These are phyloP conservation scores for Vaccinium corymbosum DNA, from an alignment of 148 eudicot species.

Conservation along the genomic window DNA sequence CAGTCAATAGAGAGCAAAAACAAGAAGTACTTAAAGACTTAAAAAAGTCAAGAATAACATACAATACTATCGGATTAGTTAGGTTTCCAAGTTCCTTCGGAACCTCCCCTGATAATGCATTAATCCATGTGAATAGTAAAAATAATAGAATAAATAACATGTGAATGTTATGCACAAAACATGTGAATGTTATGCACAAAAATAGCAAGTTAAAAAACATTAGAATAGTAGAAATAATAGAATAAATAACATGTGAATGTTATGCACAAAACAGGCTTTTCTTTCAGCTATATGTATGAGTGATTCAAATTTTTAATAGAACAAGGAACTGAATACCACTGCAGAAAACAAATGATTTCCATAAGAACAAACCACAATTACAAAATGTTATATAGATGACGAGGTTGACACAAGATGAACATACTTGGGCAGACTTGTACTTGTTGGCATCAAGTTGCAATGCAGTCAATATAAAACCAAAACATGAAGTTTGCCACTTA, in stretches of 20 bases:
- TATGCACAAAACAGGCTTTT: background rate
- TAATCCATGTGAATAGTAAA: background rate
- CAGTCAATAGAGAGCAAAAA: no score
- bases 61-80: no score
- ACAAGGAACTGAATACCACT: background rate
- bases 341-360: background rate
- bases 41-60: no score
- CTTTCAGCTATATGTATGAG: background rate
- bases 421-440: background rate
- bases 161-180: background rate
- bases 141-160: background rate
- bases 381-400: no score
- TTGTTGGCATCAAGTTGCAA: background rate
- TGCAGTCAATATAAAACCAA: background rate
- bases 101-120: no score
- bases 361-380: background rate
- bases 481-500: background rate
- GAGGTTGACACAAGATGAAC: background rate
- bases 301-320: background rate
- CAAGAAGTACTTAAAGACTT: no score
- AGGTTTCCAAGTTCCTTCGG: no score
- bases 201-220: no score
- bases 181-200: no score
- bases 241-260: no score
- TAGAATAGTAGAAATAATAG: no score